Evolutionary conservation across 179 eudicot species (phyloP), one percentile per base, ranked within the genome.

Genomic region (Corrigiola litoralis): DNA sequence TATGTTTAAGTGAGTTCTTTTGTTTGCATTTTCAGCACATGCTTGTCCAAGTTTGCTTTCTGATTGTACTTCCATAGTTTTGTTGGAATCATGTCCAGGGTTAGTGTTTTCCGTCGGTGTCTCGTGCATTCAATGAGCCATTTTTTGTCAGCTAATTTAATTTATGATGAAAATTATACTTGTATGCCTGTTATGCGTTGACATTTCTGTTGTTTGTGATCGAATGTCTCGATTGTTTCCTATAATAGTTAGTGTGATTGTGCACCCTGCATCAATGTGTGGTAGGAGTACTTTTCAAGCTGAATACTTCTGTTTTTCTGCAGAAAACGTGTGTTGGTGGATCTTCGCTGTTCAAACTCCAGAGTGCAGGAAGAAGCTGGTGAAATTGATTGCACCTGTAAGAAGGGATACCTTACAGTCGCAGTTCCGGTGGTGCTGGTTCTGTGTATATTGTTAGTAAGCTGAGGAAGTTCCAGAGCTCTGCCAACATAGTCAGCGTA

Each of bases 271-370:
- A 20, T 42, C 16, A 23, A 10, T 24, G 6, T 4, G 31, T 48
- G 56, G 40, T 45, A 46, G 17, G 10, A 0, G 17, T 32, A 6
- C 29, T 9, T 14, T 57, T 41, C 25, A 32, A 29, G 25, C 48
- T 53, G 40, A 63, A 3, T 18, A 4, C 16, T 27, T 36, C 11
- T 71, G 38, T 53, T 59, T 64, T 53, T 50, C 32, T 80, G 82
- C 82, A 80, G 81, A 82, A 77, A 76, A 69, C 75, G 42, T 76
- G 16, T 80, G 58, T 47, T 71, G 58, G 73, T 73, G 69, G 74
- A 78, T 53, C 64, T 66, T 38, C 44, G 44, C 21, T 72, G 75
- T 42, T 75, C 63, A 33, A 72, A 29, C n/a, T n/a, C n/a, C n/a
- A n/a, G 18, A 4, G 63, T 79, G 71, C 75, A 77, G 69, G 54